Evolutionary conservation across 352 stramenopile species (phyloP).

Genomic region (Thraustochytrium sp.): DNA sequence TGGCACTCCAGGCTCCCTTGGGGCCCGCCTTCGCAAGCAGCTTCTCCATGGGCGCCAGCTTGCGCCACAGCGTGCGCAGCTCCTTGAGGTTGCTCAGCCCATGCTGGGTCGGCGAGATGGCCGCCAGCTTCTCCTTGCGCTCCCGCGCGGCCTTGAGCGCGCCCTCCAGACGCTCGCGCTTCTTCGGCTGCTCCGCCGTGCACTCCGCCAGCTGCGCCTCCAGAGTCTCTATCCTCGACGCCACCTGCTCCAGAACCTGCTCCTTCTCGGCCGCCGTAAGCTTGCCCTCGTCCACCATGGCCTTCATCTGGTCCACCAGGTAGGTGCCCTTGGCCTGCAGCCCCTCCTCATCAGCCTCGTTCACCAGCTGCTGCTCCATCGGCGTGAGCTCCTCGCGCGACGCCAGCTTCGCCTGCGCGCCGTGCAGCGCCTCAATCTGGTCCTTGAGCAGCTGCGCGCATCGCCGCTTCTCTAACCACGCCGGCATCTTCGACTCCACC

Average conservation of each 20-base stretch:
- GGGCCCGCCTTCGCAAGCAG: slow-evolving; percentile 6
- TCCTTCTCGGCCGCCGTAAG: slow-evolving; percentile 46
- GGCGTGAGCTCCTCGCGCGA: slow-evolving; percentile 31
- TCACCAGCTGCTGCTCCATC: slow-evolving; percentile 43
- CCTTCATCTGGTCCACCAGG: slow-evolving; percentile 45
- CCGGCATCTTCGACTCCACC: slow-evolving; percentile 27
- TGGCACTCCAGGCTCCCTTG: slow-evolving; percentile 34
- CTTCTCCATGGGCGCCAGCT: background rate
- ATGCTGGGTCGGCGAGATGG: background rate
- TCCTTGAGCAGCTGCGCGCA: slow-evolving; percentile 39
- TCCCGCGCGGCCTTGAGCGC: background rate
- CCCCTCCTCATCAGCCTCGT: slow-evolving; percentile 3
- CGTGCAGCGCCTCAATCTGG: background rate
- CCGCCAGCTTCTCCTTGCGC: background rate
- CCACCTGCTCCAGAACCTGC: slow-evolving; percentile 36
- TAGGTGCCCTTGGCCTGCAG: slow-evolving; percentile 36
- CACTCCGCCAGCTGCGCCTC: background rate
- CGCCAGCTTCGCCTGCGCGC: slow-evolving; percentile 45
- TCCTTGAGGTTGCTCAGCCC: background rate
- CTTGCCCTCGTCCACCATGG: slow-evolving; percentile 44
- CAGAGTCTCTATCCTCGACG: background rate
- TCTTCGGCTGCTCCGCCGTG: background rate
- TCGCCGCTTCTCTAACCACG: slow-evolving; percentile 49
- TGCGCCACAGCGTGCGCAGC: background rate
- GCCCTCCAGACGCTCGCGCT: background rate